Evolutionary conservation across 2,329 filamentous ascomycete genomes (phyloP), one percentile per base, ranked within the genome.

Genomic region (Chrysosporium queenslandicum): DNA sequence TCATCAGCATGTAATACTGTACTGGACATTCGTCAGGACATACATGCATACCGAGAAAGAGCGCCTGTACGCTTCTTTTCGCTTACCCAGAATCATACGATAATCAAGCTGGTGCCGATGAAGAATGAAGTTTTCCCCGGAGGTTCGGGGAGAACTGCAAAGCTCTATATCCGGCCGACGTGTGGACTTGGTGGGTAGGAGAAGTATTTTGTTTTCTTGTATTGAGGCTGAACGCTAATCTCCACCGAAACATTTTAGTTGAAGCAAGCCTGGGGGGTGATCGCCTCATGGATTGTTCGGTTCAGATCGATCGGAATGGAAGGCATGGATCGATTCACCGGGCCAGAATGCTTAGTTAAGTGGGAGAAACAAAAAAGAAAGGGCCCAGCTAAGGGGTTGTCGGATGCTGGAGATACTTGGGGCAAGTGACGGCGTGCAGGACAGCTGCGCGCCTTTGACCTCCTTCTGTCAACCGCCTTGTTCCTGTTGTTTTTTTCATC

Each of bases 271-370:
- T 36, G 18, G 29, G 27, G n/a, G n/a, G n/a, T 46, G 43, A 46
- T 46, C 43, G 43, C 29, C 43, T 46, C 43, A 46, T 46, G 43
- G 43, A 36, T 46, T 21, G 18, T 5, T 36, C n/a, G 43, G 29
- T 46, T 34, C 43, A 36, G 30, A 36, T 46, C 42, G 27, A 46
- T 46, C 42, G 27, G 27, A 46, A 3, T 9, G n/a, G n/a, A n/a
- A 25, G n/a, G n/a, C 42, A 46, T 32, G 42, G 42, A 4, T 46
- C 42, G 29, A 46, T 36, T 46, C 43, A 23, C 36, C 27, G 42
- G 25, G 25, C 42, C 42, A 30, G 18, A n/a, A 43, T 43, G 40
- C 39, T 41, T 41, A 20, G 11, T 21, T 34, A 34, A 14, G n/a
- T n/a, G n/a, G n/a, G n/a, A n/a, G n/a, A n/a, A n/a, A n/a, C n/a